Base-by-base conservation (phyloP, 345 rosid species). In the Geranium rotundifolium region DNA sequence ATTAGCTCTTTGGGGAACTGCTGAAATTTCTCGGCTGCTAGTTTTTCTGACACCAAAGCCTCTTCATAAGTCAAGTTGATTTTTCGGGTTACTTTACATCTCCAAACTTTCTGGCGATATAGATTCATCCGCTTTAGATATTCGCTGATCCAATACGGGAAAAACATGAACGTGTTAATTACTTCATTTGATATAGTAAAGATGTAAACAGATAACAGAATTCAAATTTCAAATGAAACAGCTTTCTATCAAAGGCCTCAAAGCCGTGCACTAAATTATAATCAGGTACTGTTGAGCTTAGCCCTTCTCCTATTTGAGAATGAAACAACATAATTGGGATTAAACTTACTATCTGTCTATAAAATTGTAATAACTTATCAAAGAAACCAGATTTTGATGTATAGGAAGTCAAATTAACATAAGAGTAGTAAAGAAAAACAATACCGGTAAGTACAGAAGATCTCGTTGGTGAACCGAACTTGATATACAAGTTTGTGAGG, bases 21-120 rank as follows among this genome's bases (percentile, higher is more conserved):
- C 74, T 85, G 92, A 76, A 87, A 91, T 77, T 78, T 93, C 78
- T 83, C 77, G 63, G 64, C 61, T 9, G 91, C 90, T 29, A 54
- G 67, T 73, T 80, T 90, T 77, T 93, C 99, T n/a, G 92, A 88
- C n/a, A 88, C 85, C 84, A 90, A 76, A 60, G 99, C 97, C 85
- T 88, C 99, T 75, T 93, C 96, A 58, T 78, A 93, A 59, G 96
- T 93, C 85, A 93, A 68, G 77, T 86, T 79, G 61, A 81, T 65
- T 79, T 86, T 93, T 9, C 95, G 97, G 27, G 90, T 93, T 70
- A 81, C 72, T 79, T 81, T 83, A 71, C 99, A 90, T 31, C 80
- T 80, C 99, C 99, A 90, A 63, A 79, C 72, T 71, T 95, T 86
- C 71, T 80, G 81, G 39, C 85, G 87, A 67, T 93, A 93, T 60